phyloP scores from a whole-genome alignment of 371 early-diverging fungal genomes.

The Mucor piriformis region DNA sequence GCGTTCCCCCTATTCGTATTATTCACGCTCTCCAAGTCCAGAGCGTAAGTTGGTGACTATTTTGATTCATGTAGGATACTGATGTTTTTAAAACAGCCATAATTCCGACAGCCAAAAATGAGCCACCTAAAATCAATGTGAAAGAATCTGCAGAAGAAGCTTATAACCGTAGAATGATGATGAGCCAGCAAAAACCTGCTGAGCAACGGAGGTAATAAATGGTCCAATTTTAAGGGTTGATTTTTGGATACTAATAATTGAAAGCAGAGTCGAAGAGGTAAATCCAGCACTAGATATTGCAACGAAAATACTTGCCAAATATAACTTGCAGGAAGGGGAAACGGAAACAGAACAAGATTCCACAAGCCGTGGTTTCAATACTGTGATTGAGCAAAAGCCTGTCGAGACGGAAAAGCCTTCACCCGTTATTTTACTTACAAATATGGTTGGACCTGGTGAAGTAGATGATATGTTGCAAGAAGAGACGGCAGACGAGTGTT shows the following conservation, averaged over 20 bases:
- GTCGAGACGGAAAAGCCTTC: conserved; percentile 19
- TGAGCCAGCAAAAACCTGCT: conserved; percentile 43
- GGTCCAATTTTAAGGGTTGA: too few relatives aligned
- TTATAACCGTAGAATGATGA: conserved; percentile 60
- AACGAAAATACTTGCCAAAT: conserved; percentile 36
- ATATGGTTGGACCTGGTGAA: conserved; percentile 74
- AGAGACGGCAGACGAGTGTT: conserved; percentile 79
- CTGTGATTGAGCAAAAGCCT: conserved; percentile 13
- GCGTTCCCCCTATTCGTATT: neutral
- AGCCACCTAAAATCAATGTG: conserved; percentile 26
- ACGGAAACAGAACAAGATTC: neutral
- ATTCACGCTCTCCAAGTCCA: conserved; percentile 7
- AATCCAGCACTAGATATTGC: conserved; percentile 36
- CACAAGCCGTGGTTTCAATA: too few relatives aligned
- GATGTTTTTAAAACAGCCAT: neutral
- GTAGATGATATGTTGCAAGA: conserved; percentile 74
- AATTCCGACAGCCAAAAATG: neutral
- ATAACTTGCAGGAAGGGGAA: conserved; percentile 41
- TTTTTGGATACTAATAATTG: too few relatives aligned
- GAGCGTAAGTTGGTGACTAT: conserved; percentile 10
- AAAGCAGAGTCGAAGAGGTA: neutral
- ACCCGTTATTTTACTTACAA: conserved; percentile 57
- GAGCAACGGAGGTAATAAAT: too few relatives aligned
- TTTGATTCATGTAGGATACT: too few relatives aligned
- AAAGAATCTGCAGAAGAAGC: conserved; percentile 75